A percentile compares a stretch with the other conserved stretches of the same genome.
phyloP scores from a whole-genome alignment of 805 yeast genomes.

The Candida ipomoeae region DNA sequence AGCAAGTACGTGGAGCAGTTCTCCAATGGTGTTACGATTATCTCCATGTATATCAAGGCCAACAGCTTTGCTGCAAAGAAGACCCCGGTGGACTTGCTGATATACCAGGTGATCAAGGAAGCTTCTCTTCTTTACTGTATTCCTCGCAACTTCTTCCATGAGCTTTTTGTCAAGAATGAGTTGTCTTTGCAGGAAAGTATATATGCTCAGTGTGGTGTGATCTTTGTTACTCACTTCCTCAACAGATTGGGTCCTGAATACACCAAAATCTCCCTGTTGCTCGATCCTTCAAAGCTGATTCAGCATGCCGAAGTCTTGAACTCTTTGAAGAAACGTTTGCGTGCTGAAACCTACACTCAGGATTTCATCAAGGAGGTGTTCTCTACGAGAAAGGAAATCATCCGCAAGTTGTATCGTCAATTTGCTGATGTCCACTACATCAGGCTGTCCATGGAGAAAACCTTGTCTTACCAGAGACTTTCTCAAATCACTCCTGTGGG shows the following conservation, averaged over 20 bases:
- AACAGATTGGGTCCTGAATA: slow-evolving; percentile 93
- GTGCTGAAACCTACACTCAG: slow-evolving; percentile 90
- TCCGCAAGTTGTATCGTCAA: slow-evolving; percentile 80
- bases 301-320: slow-evolving; percentile 72
- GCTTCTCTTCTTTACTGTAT: slow-evolving; percentile 88
- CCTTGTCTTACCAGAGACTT: slow-evolving; percentile 83
- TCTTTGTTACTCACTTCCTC: slow-evolving; percentile 89
- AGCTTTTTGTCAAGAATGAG: slow-evolving; percentile 65
- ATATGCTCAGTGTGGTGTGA: slow-evolving; percentile 90
- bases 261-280: slow-evolving; percentile 58
- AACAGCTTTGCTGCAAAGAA: slow-evolving; percentile 18
- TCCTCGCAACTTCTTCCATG: slow-evolving; percentile 80
- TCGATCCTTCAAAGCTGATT: slow-evolving; percentile 58
- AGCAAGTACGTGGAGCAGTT: slow-evolving; percentile 94
- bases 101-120: slow-evolving; percentile 88
- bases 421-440: slow-evolving; percentile 90
- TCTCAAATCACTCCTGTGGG: slow-evolving; percentile 72
- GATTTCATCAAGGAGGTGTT: slow-evolving; percentile 76
- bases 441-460: slow-evolving; percentile 63
- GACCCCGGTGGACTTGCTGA: slow-evolving; percentile 65
- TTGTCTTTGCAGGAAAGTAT: slow-evolving; percentile 91
- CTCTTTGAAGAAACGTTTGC: slow-evolving; percentile 79
- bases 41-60: slow-evolving; percentile 74
- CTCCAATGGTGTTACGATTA: slow-evolving; percentile 78
- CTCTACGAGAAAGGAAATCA: slow-evolving; percentile 61